Conservation (phyloP, 2,329 filamentous ascomycete genomes). For the Xylaria multiplex region DNA sequence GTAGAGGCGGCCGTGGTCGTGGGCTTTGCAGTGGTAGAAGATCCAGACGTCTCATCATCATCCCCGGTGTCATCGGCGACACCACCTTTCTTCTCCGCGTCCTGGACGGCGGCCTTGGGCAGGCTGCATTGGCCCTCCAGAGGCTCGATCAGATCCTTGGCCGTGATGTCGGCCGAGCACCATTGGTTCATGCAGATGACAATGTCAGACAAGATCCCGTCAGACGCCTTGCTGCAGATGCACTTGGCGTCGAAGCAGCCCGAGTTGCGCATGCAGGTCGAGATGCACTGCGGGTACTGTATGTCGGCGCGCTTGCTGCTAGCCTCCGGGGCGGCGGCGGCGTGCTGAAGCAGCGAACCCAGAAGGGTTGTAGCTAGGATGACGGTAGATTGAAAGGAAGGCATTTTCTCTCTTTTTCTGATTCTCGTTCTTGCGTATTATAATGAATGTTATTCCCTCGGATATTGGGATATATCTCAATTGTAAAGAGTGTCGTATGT, state of each 20-base stretch:
- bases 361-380: conserved; percentile 42
- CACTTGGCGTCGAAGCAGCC: conserved; percentile 50
- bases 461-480: neutral
- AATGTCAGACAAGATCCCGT: conserved; percentile 51
- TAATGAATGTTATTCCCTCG: conserved; percentile 1
- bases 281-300: conserved; percentile 50
- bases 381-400: conserved; percentile 40
- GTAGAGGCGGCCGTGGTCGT: conserved; percentile 16
- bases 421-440: conserved; percentile 2
- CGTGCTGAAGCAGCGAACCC: conserved; percentile 42
- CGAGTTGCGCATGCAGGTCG: conserved; percentile 50
- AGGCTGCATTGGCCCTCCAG: conserved; percentile 50
- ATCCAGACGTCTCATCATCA: conserved; percentile 18
- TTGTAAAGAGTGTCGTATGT: conserved; percentile 22
- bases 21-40: conserved; percentile 21
- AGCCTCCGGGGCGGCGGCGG: conserved; percentile 33
- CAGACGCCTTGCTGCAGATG: conserved; percentile 51
- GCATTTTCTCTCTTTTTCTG: conserved; percentile 38
- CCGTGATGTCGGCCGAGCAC: conserved; percentile 50
- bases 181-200: conserved; percentile 53
- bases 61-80: conserved; percentile 11
- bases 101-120: conserved; percentile 48
- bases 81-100: conserved; percentile 46
- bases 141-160: conserved; percentile 48
- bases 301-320: conserved; percentile 30